Conservation (phyloP, 768 basidiomycete species). For the Pluteus cervinus region DNA sequence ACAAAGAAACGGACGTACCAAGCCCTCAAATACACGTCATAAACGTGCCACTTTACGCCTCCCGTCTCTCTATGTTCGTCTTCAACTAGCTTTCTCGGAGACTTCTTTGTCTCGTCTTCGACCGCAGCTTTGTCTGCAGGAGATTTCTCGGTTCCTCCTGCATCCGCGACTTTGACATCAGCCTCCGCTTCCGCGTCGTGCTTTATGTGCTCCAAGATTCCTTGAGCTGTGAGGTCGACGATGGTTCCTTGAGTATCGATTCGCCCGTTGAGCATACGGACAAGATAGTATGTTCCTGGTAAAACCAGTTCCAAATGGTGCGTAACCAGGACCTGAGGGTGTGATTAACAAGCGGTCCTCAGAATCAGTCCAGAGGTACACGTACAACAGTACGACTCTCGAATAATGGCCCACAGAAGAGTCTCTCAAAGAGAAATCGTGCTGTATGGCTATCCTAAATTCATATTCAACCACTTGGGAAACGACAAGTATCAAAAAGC, state of each 20-base stretch:
- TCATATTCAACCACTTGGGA: too few species aligned
- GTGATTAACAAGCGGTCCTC: not conserved
- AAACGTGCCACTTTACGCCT: constrained; percentile 73
- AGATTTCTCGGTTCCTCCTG: too few species aligned
- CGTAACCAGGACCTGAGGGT: constrained; percentile 58
- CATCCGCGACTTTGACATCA: too few species aligned
- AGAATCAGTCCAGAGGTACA: not conserved
- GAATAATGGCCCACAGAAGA: constrained; percentile 58
- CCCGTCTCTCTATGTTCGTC: constrained; percentile 79
- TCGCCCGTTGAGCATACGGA: constrained; percentile 78
- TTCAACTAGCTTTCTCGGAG: constrained; percentile 66
- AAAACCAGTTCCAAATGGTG: constrained; percentile 83
- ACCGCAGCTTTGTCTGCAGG: constrained; percentile 40
- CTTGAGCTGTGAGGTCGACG: constrained; percentile 53
- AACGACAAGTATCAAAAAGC: constrained; percentile 16
- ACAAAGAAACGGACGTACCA: constrained; percentile 38
- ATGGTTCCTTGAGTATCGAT: constrained; percentile 71
- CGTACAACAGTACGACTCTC: constrained; percentile 52
- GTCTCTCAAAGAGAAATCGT: constrained; percentile 49
- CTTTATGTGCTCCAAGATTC: constrained; percentile 53
- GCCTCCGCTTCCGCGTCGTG: constrained; percentile 44
- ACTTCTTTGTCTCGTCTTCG: constrained; percentile 37
- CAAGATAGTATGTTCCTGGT: constrained; percentile 64
- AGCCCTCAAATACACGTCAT: constrained; percentile 61
- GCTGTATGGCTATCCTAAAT: constrained; percentile 59